Conservation (phyloP, 1,284 basidiomycete genomes). For the Pholiota adiposa region DNA sequence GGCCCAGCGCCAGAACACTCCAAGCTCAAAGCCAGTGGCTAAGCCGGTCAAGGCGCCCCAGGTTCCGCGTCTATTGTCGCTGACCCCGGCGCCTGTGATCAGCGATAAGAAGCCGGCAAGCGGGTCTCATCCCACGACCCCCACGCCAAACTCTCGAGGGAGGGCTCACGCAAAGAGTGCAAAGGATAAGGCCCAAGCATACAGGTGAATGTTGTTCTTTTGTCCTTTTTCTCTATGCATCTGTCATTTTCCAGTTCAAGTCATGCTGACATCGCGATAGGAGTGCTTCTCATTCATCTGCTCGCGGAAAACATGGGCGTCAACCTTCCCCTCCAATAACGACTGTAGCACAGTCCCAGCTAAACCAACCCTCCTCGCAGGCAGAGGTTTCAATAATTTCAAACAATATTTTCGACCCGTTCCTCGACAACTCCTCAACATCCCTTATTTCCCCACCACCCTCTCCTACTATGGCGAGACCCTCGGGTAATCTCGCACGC, state of each 20-base stretch:
- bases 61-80: constrained; percentile 26
- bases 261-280: constrained; percentile 31
- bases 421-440: constrained; percentile 43
- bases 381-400: constrained; percentile 54
- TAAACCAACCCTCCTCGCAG: constrained; percentile 52
- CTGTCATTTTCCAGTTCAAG: constrained; percentile 12
- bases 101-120: constrained; percentile 26
- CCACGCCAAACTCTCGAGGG: constrained; percentile 28
- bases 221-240: constrained; percentile 21
- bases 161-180: constrained; percentile 30
- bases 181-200: constrained; percentile 32
- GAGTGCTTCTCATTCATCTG: constrained; percentile 50
- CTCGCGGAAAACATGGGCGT: constrained; percentile 50
- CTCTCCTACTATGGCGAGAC: constrained; percentile 44
- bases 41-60: constrained; percentile 20
- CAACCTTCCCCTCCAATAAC: constrained; percentile 63
- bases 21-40: constrained; percentile 29
- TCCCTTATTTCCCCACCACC: constrained; percentile 38
- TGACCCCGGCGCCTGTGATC: constrained; percentile 26
- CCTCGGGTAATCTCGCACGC: constrained; percentile 56
- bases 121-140: constrained; percentile 17
- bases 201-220: constrained; percentile 26
- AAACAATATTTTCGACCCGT: constrained; percentile 60
- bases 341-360: constrained; percentile 19
- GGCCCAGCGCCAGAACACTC: constrained; percentile 21